Percentiles rank a stretch among this genome's conserved stretches.
Evolutionary conservation across 768 basidiomycete species (phyloP).

Genomic region (Macrolepiota dolichaula): DNA sequence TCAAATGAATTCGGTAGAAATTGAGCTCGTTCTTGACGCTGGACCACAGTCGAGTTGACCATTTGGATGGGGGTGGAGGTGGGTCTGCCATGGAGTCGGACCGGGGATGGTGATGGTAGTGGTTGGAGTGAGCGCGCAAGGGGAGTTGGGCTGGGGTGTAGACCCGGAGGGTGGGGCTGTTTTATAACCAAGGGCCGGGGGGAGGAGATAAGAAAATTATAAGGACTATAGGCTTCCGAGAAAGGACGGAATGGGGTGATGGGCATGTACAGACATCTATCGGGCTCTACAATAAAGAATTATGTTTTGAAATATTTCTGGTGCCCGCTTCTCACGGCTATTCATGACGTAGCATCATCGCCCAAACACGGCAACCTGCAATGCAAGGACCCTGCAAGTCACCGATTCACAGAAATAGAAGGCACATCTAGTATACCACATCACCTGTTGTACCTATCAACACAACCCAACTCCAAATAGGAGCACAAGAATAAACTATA

Average conservation of each 20-base stretch:
- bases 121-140: not conserved
- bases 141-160: not conserved
- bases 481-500: constrained; percentile 3
- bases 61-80: not conserved
- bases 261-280: not conserved
- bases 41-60: constrained; percentile 20
- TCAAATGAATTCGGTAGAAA: constrained; percentile 61
- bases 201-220: too few species aligned
- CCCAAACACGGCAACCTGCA: not conserved
- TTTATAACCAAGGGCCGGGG: not conserved
- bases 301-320: not conserved
- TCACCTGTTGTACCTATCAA: constrained; percentile 5
- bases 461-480: not conserved
- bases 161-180: not conserved
- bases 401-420: not conserved
- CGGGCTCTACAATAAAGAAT: not conserved
- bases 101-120: not conserved
- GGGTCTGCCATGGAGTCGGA: constrained; percentile 1
- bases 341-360: not conserved
- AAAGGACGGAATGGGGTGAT: not conserved
- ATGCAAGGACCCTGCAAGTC: not conserved
- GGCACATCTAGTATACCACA: constrained; percentile 7
- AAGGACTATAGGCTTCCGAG: not conserved
- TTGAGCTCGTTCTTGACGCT: constrained; percentile 50
- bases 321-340: not conserved